phyloP scores from a whole-genome alignment of 148 eudicot genomes.

The Gaultheria prostrata region DNA sequence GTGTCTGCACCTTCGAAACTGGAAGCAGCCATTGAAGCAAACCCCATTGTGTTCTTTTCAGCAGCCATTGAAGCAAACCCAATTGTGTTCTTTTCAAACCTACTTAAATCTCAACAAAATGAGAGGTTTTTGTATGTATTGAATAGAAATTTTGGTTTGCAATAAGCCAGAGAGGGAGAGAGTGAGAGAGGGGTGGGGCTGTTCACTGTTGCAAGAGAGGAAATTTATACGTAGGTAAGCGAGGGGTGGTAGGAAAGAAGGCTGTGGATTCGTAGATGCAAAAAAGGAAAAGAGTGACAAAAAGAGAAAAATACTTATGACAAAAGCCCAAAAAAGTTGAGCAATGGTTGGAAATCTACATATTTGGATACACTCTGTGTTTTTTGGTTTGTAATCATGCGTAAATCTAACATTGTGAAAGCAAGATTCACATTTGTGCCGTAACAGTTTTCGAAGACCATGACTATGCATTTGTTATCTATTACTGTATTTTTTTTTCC shows the following conservation, averaged over 20 bases:
- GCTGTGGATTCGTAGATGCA: conserved; percentile 4
- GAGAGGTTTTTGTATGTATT: conserved; percentile 18
- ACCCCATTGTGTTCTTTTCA: conserved; percentile 11
- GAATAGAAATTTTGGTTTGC: conserved; percentile 10
- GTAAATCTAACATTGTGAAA: neutral
- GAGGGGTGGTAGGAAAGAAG: neutral
- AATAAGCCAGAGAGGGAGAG: conserved; percentile 17
- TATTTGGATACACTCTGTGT: too few relatives aligned
- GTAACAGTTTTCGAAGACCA: too few relatives aligned
- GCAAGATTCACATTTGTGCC: neutral
- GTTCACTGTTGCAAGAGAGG: conserved; percentile 1
- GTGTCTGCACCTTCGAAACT: conserved; percentile 35
- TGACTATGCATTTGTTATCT: neutral
- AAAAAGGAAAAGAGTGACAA: neutral
- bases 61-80: conserved; percentile 34
- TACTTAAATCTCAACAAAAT: conserved; percentile 29
- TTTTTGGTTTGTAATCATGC: neutral
- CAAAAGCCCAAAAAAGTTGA: neutral
- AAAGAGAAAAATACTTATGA: neutral
- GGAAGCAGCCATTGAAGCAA: conserved; percentile 45
- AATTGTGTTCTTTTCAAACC: conserved; percentile 15
- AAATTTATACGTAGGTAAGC: neutral
- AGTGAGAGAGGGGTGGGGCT: conserved; percentile 14
- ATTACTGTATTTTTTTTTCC: neutral
- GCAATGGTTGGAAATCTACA: neutral